Base-by-base conservation (phyloP, 2,329 filamentous ascomycete genomes). In the Coniochaeta sp. region DNA sequence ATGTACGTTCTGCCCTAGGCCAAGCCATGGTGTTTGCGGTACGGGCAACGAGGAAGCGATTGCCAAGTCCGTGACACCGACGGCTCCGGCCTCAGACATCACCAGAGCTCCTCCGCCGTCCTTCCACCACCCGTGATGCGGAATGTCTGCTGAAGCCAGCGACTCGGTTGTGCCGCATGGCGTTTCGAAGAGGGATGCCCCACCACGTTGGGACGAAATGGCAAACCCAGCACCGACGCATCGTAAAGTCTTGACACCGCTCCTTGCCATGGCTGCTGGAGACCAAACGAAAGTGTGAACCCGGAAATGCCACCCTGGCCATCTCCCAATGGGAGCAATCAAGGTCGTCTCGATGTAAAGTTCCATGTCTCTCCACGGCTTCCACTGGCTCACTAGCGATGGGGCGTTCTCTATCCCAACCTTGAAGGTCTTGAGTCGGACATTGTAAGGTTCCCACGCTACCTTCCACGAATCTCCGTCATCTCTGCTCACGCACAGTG, bases 401-500 rank as follows among this genome's bases (percentile, higher is more conserved):
- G 8, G 33, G n/a, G 20, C 33, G 10, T 35, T 16, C 33, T 35
- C 33, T 5, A 18, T 16, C 10, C 33, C 33, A 5, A 35, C 33
- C 20, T 35, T 16, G 33, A 35, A 35, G 10, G n/a, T 35, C 33
- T 35, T 16, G 4, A 10, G 20, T 18, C 33, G 33, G 33, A 35
- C 33, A 18, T 35, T 14, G n/a, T 35, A 35, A 18, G 33, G 33
- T 35, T 35, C n/a, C 33, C 10, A 35, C 6, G 33, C 14, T 16
- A 35, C 33, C 38, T 28, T 31, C 58, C 57, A 62, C 1, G 54
- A 55, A 47, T 59, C 57, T 4, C 54, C 56, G 4, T 51, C 55
- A 30, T 60, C 60, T 2, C 48, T 48, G 51, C 59, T 63, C 12
- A 58, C 22, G 10, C 49, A 51, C 20, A 63, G 52, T 14, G 52